phyloP scores from a whole-genome alignment of 2,329 filamentous ascomycete species.

The Domatiomyces globalis region DNA sequence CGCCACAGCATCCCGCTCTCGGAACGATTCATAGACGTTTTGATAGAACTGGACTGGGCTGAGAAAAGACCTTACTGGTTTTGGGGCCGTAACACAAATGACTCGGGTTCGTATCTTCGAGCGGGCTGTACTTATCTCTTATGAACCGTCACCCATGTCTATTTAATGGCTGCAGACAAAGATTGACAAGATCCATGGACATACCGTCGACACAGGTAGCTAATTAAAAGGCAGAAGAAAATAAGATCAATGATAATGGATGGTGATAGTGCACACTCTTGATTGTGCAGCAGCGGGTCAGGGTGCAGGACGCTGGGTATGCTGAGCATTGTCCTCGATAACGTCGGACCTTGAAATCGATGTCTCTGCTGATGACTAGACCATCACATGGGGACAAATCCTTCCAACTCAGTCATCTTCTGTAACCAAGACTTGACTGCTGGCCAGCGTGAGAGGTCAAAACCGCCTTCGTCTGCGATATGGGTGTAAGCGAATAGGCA shows the following conservation, averaged over 20 bases:
- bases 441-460: conserved; percentile 4
- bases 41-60: too few species aligned
- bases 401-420: neutral
- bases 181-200: neutral
- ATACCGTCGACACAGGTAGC: too few species aligned
- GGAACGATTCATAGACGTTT: too few species aligned
- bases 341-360: too few species aligned
- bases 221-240: neutral
- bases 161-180: neutral
- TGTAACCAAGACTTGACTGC: conserved; percentile 2
- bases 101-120: neutral
- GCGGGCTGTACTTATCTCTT: neutral
- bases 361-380: neutral
- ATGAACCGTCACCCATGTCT: neutral
- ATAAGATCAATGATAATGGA: neutral
- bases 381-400: neutral
- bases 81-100: neutral
- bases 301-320: neutral
- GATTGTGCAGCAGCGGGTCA: too few species aligned
- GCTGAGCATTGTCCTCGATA: neutral
- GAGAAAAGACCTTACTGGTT: too few species aligned
- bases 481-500: conserved; percentile 8
- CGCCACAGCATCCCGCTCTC: too few species aligned
- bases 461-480: conserved; percentile 1
- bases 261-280: neutral